Base-by-base conservation (phyloP, 208 protist genomes). In the Acanthamoeba lenticulata region DNA sequence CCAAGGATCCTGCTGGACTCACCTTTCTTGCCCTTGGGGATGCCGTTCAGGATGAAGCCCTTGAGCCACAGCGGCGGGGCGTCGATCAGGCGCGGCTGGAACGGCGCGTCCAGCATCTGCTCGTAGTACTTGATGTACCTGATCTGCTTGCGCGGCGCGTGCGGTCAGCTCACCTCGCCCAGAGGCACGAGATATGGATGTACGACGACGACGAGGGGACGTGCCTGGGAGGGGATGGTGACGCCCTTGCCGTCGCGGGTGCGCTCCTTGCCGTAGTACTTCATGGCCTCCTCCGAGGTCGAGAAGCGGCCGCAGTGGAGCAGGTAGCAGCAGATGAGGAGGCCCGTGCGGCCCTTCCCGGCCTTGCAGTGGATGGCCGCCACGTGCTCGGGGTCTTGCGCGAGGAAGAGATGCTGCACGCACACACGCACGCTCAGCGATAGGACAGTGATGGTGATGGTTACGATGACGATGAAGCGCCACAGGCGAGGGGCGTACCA, bases 341-440 rank as follows among this genome's bases (percentile, higher is more conserved):
- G 44, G 32, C 77, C 77, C 32, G 67, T 79, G 32, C 67, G 67
- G 11, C 67, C 90, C 67, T 94, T 94, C 9, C 90, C 90, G 19
- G 90, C 90, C 38, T 94, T 94, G 40, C 90, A 94, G 27, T 94
- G 90, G 42, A 94, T 85, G 3, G 47, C 90, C 3, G 90, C 90
- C 29, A 94, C 62, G 27, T 94, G 29, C 45, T 94, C 65, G 1
- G 90, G 65, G 49, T 94, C 67, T 62, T 94, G 67, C n/a, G 60
- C 86, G 34, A 94, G 36, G 32, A 42, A 94, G 11, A 55, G 29
- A 32, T 86, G 24, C 60, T 65, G 44, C 29, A 65, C 34, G 21
- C 42, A 90, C 13, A 90, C 49, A 27, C 27, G 9, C 19, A 89
- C 15, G 17, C 9, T 85, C 62, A 47, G 21, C n/a, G n/a, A n/a